phyloP scores from a whole-genome alignment of 352 stramenopile species.

The Globisporangium camurandrum region DNA sequence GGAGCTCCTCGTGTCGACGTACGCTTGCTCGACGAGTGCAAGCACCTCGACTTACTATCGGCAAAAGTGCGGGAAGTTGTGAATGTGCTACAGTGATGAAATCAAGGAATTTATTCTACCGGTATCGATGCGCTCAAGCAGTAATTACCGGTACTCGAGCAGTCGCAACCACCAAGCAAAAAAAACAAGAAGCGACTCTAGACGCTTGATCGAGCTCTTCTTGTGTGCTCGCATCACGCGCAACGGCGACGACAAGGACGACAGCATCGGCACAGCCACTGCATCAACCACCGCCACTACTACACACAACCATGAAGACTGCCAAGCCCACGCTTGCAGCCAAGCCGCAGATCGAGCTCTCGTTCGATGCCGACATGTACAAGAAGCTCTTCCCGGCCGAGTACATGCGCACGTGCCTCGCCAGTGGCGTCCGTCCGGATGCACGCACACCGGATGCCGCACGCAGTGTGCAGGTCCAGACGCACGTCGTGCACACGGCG shows the following conservation, averaged over 20 bases:
- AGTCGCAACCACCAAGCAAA: no score
- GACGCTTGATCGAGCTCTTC: no score
- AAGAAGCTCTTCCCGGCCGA: slow-evolving; percentile 67
- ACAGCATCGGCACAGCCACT: neutral
- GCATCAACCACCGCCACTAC: neutral
- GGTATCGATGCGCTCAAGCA: no score
- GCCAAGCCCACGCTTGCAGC: neutral
- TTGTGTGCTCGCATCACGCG: no score
- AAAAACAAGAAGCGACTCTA: no score
- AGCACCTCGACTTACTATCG: no score
- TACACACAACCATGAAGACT: slow-evolving; percentile 4
- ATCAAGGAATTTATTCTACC: no score
- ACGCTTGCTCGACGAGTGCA: neutral
- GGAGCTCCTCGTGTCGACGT: neutral
- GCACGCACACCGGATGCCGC: slow-evolving; percentile 34
- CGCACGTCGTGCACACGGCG: slow-evolving; percentile 49
- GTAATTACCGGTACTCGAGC: no score
- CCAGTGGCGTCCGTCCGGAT: slow-evolving; percentile 51
- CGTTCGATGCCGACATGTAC: slow-evolving; percentile 65
- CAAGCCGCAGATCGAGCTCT: slow-evolving; percentile 18
- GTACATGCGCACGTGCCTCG: slow-evolving; percentile 59
- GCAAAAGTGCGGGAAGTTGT: neutral
- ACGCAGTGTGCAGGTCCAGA: slow-evolving; percentile 57
- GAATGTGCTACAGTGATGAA: no score
- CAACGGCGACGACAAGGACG: no score